Evolutionary conservation across 176 grass and related monocot species (phyloP).

Genomic region (Cenchrus americanus): DNA sequence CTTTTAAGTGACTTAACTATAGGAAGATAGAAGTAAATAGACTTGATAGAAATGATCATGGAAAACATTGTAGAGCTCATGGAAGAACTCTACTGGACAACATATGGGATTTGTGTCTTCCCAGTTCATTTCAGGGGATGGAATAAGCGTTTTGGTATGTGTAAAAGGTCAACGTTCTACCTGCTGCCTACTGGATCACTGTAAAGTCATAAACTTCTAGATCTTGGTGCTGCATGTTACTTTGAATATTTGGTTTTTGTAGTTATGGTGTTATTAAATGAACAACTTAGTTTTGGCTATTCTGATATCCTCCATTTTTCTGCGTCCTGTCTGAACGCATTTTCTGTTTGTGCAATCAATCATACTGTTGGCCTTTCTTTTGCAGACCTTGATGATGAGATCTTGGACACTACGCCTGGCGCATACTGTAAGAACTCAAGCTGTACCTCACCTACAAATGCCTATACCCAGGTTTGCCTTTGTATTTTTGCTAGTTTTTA

Average conservation of each 20-base stretch:
- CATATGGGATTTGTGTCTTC: constrained; percentile 15
- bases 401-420: not conserved
- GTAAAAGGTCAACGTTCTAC: constrained; percentile 19
- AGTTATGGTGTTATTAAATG: constrained; percentile 31
- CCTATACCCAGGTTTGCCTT: constrained; percentile 22
- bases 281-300: constrained; percentile 19
- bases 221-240: not conserved
- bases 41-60: not conserved
- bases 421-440: not conserved
- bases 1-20: not conserved
- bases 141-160: constrained; percentile 4
- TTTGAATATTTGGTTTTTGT: not conserved
- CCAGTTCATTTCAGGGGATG: constrained; percentile 14
- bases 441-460: constrained; percentile 10
- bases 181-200: not conserved
- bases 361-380: constrained; percentile 13
- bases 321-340: constrained; percentile 16
- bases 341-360: constrained; percentile 18
- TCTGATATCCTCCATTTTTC: not conserved
- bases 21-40: not conserved
- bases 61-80: too few relatives aligned
- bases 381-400: constrained; percentile 22
- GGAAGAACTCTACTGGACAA: too few relatives aligned
- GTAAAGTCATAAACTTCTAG: not conserved
- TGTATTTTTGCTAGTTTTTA: not conserved